phyloP scores from a whole-genome alignment of 163 green algal genomes.

The Chlorella variabilis region DNA sequence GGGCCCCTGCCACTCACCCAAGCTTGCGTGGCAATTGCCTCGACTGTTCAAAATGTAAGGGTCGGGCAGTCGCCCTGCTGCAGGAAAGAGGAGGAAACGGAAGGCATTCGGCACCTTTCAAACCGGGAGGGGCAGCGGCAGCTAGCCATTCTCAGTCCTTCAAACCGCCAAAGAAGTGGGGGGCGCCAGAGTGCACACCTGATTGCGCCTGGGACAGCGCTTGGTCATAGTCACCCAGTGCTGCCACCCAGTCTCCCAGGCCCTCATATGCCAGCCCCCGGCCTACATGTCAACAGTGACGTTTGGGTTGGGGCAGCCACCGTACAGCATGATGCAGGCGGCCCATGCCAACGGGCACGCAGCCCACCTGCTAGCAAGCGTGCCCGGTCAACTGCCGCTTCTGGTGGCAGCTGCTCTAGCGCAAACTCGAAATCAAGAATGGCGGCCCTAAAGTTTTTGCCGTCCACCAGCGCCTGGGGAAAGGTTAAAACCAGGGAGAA shows the following conservation, averaged over 20 bases:
- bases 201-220: too few relatives aligned
- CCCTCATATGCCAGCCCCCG: conserved; percentile 82
- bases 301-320: too few relatives aligned
- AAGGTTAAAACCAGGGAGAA: neutral
- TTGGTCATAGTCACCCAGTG: conserved; percentile 72
- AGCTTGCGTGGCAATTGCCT: conserved; percentile 81
- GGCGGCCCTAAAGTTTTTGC: conserved; percentile 80
- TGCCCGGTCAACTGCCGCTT: conserved; percentile 44
- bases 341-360: neutral
- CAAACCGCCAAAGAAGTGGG: too few relatives aligned
- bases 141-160: too few relatives aligned
- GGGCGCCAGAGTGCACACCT: too few relatives aligned
- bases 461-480: conserved; percentile 76
- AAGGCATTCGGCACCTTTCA: too few relatives aligned
- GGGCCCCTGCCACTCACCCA: conserved; percentile 44
- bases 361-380: conserved; percentile 58
- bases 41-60: conserved; percentile 83
- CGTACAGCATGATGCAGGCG: too few relatives aligned
- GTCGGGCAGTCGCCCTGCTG: conserved; percentile 57
- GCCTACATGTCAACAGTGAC: too few relatives aligned
- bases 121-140: too few relatives aligned
- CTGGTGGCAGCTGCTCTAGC: conserved; percentile 37
- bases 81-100: too few relatives aligned
- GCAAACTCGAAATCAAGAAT: conserved; percentile 75
- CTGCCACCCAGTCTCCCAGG: conserved; percentile 65